Base-by-base conservation (phyloP, 768 basidiomycete species). In the Trichaptum fuscoviolaceum region DNA sequence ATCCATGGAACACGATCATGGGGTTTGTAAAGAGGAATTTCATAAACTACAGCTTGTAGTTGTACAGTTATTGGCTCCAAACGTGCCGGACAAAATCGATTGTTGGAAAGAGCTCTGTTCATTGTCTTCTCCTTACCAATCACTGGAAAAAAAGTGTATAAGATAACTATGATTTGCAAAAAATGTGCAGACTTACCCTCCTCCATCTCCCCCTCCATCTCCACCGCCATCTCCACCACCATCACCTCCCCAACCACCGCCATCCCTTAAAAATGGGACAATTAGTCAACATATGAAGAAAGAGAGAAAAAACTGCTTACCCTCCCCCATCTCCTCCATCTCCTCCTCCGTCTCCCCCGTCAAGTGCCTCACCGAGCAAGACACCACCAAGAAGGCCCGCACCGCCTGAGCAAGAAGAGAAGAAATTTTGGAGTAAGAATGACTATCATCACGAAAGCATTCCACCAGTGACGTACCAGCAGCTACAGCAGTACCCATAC, bases 321-420 rank as follows among this genome's bases (percentile, higher is more conserved):
- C 42, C 42, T 20, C 34, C 42, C 9, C 64, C 42, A 52, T 52
- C 42, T 15, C 59, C 59, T 9, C 59, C 59, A 34, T 61, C 59
- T 12, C 59, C 57, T n/a, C 57, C 57, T n/a, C 57, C 78, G 35
- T 82, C 62, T 62, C 81, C 76, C 66, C 76, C 74, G 58, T 86
- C 86, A 34, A 86, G 67, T 0, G 82, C 84, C 59, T 86, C 79
- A 36, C 71, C 82, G 52, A 90, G 71, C 58, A 91, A 73, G 2
- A 78, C 77, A 67, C 90, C 90, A 57, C 85, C 89, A n/a, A 88
- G 72, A n/a, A 90, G 73, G 66, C 87, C 90, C 18, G 80, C 89
- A 71, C 84, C 89, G 69, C 82, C 88, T 83, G 68, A 64, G 62
- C 2, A 52, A 52, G 20, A 42, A 34, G 35, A 7, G 35, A 7